Evolutionary conservation across 495 filamentous ascomycete genomes (phyloP), one percentile per base, ranked within the genome.

Genomic region (Cetradonia linearis): DNA sequence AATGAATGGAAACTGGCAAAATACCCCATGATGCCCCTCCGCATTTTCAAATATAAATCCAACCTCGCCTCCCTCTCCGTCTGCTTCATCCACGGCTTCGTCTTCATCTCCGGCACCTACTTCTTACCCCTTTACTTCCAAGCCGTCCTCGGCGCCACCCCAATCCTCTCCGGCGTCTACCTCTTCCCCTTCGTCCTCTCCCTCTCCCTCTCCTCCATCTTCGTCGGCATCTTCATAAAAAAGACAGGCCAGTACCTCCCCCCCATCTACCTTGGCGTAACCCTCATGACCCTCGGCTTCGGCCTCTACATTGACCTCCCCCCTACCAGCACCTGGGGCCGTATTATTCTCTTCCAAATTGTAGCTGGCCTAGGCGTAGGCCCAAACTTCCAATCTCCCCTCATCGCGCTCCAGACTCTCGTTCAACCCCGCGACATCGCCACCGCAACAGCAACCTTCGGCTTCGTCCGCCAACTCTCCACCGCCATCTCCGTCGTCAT

Each of bases 151-250:
- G 83, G 86, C 3, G 82, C 83, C 13, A 74, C 78, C 14, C 87
- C 90, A 0, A 80, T 95, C 60, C 69, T 87, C 7, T 87, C 83
- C 34, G 91, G 90, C 34, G 84, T 94, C 44, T 90, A 90, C 68
- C 74, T 90, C 23, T 78, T 95, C 11, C 86, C 90, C 4, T 84
- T 84, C 63, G 86, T 84, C 18, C 66, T 94, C 55, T 75, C 82
- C 1, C 78, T 94, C 16, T 87, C 87, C 25, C 40, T 88, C 63
- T 66, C 76, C 25, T 87, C 50, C 18, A 28, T 54, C 7, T 11
- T 54, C 30, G 84, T 81, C 0, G 91, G 90, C 34, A 66, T 87
- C 58, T 72, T 83, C 66, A 92, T 94, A 70, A 80, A 81, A 55
- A 89, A 87, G 69, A 88, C 87, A 44, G 78, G 76, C 59, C 72